Evolutionary conservation across 192 early-diverging fungal genomes (phyloP), one percentile per base, ranked within the genome.

Genomic region (Cetraspora pellucida): DNA sequence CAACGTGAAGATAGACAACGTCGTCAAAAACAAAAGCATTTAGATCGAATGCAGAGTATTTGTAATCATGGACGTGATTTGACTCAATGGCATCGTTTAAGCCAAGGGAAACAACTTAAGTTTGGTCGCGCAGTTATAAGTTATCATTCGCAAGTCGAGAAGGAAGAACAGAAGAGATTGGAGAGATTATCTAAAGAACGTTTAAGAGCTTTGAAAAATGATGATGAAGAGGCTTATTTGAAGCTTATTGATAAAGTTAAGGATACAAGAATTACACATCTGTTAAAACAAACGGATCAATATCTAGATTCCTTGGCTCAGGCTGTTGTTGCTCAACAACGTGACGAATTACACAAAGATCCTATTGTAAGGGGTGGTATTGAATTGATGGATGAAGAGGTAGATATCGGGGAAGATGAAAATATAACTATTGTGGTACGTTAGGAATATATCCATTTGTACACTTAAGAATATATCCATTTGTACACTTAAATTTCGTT

Each of bases 151-250:
- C 88, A 91, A 55, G 89, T 94, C 61, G 93, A 95, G 78, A 96
- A 96, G 82, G 98, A 99, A 79, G 98, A 99, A 79, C 91, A 93
- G 80, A 94, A 94, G 85, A 92, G 94, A 63, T 83, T 87, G 27
- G 92, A 95, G 81, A 88, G 92, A 57, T 82, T 96, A 17, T 90
- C 92, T 6, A 91, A 95, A 81, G 98, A 99, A 86, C 95, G 98
- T 95, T 85, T 99, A 31, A 89, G 92, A 77, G 98, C 98, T 28
- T 89, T 99, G 77, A 96, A 94, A 87, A 94, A 91, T 61, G 95
- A 97, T 86, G 96, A 99, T 84, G 98, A 99, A 82, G 97, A 96
- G 74, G 95, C 95, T 1, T 99, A 99, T 81, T 84, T 98, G 80
- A 93, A 95, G 79, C 88, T 99, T 57, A 88, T 99, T 68, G 96